Evolutionary conservation across 768 basidiomycete species (phyloP).

Genomic region (Mycena vulgaris): DNA sequence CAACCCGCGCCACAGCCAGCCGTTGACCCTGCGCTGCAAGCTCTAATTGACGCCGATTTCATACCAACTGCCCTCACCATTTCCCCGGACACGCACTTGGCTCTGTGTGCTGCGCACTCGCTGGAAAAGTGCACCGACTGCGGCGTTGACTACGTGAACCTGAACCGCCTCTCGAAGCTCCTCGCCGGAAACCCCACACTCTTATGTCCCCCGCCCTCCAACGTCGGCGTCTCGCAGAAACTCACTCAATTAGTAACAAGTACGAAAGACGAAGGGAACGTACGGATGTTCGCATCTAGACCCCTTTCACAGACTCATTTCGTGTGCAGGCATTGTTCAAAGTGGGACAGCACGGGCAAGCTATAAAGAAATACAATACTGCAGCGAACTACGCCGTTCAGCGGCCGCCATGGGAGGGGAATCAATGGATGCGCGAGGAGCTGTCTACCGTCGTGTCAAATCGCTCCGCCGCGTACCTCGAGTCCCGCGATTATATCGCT

Average conservation of each 20-base stretch:
- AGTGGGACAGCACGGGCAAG: conserved; percentile 73
- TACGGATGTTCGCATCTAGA: conserved; percentile 55
- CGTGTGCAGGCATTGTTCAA: conserved; percentile 81
- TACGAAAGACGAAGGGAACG: conserved; percentile 97
- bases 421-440: conserved; percentile 88
- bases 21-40: conserved; percentile 79
- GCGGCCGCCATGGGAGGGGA: conserved; percentile 93
- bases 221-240: conserved; percentile 80
- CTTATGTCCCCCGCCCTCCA: conserved; percentile 86
- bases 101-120: conserved; percentile 77
- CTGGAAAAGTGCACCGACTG: conserved; percentile 84
- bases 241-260: conserved; percentile 80
- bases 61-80: conserved; percentile 69
- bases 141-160: conserved; percentile 76
- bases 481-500: conserved; percentile 80
- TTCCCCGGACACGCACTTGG: conserved; percentile 66
- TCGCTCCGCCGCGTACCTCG: conserved; percentile 89
- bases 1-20: conserved; percentile 60
- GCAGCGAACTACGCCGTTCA: conserved; percentile 84
- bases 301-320: conserved; percentile 45
- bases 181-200: conserved; percentile 79
- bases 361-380: conserved; percentile 84
- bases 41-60: conserved; percentile 83
- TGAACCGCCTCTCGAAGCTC: conserved; percentile 85
- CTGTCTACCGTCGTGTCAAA: conserved; percentile 92